These are phyloP conservation scores for Naganishia randhawae DNA, from an alignment of 768 basidiomycete species.

Conservation along the genomic window DNA sequence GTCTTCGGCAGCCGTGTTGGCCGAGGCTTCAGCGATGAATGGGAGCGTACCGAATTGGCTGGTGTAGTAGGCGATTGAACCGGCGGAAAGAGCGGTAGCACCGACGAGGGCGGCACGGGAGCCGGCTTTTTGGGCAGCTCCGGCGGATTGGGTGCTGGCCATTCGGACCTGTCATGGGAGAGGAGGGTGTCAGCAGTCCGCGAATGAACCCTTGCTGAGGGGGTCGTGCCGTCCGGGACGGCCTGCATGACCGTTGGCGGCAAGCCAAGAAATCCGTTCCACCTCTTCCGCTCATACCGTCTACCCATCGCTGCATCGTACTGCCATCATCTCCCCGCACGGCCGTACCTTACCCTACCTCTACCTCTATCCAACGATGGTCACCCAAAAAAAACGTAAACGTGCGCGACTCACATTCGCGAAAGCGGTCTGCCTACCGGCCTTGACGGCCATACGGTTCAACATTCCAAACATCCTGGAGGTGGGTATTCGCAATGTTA, in stretches of 20 bases:
- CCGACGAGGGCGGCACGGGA: constrained; percentile 55
- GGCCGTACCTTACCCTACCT: not conserved
- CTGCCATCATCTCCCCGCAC: not conserved
- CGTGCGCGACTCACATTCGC: constrained; percentile 19
- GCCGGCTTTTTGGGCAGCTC: constrained; percentile 11
- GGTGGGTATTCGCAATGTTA: not conserved
- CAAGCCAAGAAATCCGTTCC: too few species aligned
- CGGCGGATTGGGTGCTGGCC: constrained; percentile 22
- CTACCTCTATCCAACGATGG: not conserved
- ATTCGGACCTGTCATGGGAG: constrained; percentile 19
- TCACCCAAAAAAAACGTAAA: not conserved
- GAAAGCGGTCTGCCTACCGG: constrained; percentile 24
- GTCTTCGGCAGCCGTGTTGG: constrained; percentile 85
- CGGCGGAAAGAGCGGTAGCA: constrained; percentile 72
- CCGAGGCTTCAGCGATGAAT: constrained; percentile 86
- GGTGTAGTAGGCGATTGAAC: constrained; percentile 94
- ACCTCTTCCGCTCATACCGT: too few species aligned
- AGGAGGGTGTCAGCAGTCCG: not conserved
- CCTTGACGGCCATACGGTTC: constrained; percentile 26
- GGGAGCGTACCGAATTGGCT: constrained; percentile 86
- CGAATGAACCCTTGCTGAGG: too few species aligned
- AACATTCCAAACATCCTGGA: constrained; percentile 21
- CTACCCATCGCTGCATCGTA: too few species aligned
- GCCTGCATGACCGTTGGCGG: too few species aligned
- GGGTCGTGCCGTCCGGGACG: too few species aligned